Percentiles rank a stretch among this genome's conserved stretches.
Conservation (phyloP, 257 asterid species). For the Catharanthus roseus region DNA sequence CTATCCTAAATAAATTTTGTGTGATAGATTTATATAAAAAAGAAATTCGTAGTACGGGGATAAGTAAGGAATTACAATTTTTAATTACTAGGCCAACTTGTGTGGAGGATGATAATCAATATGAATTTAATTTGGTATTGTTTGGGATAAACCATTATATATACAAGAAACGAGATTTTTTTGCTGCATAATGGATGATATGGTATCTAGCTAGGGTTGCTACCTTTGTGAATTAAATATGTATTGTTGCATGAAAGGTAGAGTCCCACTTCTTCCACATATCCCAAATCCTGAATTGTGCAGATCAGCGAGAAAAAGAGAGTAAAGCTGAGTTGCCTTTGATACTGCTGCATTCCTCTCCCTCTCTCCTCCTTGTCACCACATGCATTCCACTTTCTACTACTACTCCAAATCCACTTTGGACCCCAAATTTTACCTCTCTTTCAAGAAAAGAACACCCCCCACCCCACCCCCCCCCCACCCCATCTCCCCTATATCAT, state of each 20-base stretch:
- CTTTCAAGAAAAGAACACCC: constrained; percentile 54
- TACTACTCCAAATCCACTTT: constrained; percentile 31
- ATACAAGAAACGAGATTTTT: constrained; percentile 4
- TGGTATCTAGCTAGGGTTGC: constrained; percentile 7
- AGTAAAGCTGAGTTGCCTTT: constrained; percentile 65
- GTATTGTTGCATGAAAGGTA: constrained; percentile 56
- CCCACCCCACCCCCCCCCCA: constrained; percentile 3
- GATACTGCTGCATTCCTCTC: constrained; percentile 49
- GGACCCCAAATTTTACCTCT: constrained; percentile 59
- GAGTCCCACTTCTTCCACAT: constrained; percentile 69
- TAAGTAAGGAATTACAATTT: no score
- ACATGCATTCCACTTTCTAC: constrained; percentile 89
- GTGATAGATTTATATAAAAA: no score
- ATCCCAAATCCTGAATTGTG: constrained; percentile 35
- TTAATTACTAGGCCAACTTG: no score
- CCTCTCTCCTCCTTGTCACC: constrained; percentile 60
- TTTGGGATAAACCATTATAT: not conserved
- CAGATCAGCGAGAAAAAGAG: constrained; percentile 18
- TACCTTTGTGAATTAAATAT: constrained; percentile 17
- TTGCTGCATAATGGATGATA: constrained; percentile 5
- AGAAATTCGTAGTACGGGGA: no score
- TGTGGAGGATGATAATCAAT: no score
- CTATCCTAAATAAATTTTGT: no score
- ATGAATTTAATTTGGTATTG: no score
- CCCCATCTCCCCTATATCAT: constrained; percentile 1